Evolutionary conservation across 208 protist species (phyloP), one percentile per base, ranked within the genome.

Genomic region (Acanthamoeba royreba): DNA sequence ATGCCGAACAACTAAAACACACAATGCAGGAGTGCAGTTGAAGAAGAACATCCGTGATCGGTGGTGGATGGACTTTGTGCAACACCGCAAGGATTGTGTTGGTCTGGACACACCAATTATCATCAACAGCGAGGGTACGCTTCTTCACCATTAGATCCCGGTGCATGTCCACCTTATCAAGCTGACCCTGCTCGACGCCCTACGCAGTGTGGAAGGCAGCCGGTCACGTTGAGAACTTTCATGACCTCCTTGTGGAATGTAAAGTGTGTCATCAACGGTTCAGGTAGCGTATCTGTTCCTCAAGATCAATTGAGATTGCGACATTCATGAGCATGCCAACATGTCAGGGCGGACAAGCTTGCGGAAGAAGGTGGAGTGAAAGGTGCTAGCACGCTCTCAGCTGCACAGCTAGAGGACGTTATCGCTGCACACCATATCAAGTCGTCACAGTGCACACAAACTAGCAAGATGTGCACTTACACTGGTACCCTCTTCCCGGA

Each of bases 41-140:
- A 92, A 92, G 42, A 79, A 79, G 42, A 92, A 92, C 86, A 69
- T 92, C n/a, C 35, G 61, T 1, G 61, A 92, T 61, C 28, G 33
- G 22, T 92, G 86, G 86, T 92, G 86, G 86, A 9, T 22, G 8
- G 58, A 92, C 66, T 94, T 97, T 74, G 95, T 97, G 46, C 93
- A 96, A 17, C 83, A 69, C 38, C 42, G 96, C 1, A 93, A 93
- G 25, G 94, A 96, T 46, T 93, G 94, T 35, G 94, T 97, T 25
- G 96, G 96, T n/a, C 38, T 97, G 66, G 95, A 96, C 92, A 94
- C 92, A n/a, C 91, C 94, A 42, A 95, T 96, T 85, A 95, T 96
- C 52, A 81, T 92, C 45, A 79, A 85, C 49, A 69, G 63, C 8
- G 53, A 95, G 1, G 83, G 83, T 90, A n/a, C 28, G n/a, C n/a